Conservation (phyloP, 345 rosid species). For the Heritiera fomes region DNA sequence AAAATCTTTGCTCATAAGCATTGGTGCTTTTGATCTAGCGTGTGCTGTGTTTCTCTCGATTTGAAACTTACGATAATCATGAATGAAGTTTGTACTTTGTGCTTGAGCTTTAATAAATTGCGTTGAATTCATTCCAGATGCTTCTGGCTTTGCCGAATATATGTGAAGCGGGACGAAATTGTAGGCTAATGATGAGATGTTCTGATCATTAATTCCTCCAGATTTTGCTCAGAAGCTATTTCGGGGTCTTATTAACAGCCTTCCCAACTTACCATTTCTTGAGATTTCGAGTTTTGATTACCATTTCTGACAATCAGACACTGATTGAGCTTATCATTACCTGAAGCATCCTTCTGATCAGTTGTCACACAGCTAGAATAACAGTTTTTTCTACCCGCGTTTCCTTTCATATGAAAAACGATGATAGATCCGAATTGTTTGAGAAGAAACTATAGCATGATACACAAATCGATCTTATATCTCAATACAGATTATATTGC, state of each 20-base stretch:
- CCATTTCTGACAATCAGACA: too few relatives aligned
- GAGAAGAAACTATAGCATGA: neutral
- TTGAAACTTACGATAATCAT: neutral
- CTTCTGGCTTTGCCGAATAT: neutral
- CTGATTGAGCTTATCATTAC: too few relatives aligned
- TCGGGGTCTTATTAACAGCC: neutral
- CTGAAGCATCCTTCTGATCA: too few relatives aligned
- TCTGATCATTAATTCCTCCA: conserved; percentile 8
- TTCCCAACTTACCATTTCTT: too few relatives aligned
- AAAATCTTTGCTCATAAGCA: neutral
- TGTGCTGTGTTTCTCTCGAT: neutral
- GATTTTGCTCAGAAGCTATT: conserved; percentile 19
- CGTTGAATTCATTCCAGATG: conserved; percentile 18
- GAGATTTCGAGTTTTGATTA: too few relatives aligned
- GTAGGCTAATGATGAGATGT: neutral
- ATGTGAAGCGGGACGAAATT: neutral
- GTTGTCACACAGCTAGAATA: too few relatives aligned
- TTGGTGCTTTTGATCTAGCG: neutral
- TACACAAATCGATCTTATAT: neutral
- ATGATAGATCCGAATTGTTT: too few relatives aligned
- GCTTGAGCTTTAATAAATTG: neutral
- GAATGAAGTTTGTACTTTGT: neutral
- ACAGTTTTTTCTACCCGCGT: too few relatives aligned
- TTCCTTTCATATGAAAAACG: neutral
- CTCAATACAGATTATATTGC: neutral